Conservation (phyloP, 192 early-diverging fungal species). For the Backusella australiensis region DNA sequence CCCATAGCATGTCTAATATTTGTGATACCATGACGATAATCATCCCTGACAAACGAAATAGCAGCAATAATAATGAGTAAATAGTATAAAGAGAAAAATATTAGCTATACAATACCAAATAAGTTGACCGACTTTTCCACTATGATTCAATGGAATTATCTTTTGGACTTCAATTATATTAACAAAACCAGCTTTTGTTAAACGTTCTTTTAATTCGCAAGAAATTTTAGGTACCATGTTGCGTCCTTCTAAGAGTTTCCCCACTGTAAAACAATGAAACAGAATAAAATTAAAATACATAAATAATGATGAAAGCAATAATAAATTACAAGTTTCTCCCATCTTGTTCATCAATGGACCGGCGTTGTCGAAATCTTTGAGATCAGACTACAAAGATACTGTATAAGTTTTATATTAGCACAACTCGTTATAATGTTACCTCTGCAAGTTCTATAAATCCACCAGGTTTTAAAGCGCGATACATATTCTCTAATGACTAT, state of each 20-base stretch:
- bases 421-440: background rate
- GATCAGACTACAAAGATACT: background rate
- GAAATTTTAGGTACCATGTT: background rate
- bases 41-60: slow-evolving; percentile 4
- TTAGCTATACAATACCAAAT: background rate
- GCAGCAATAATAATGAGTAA: background rate
- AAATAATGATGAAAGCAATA: background rate
- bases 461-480: slow-evolving; percentile 29
- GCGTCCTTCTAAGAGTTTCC: background rate
- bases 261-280: background rate
- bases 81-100: background rate
- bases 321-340: background rate
- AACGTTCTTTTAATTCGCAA: background rate
- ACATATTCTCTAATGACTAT: slow-evolving; percentile 23
- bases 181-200: background rate
- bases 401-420: background rate
- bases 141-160: slow-evolving; percentile 8
- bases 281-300: background rate
- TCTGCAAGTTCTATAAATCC: slow-evolving; percentile 34
- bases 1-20: background rate
- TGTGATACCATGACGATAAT: slow-evolving; percentile 1
- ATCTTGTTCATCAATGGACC: background rate
- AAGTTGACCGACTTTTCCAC: slow-evolving; percentile 6
- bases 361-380: background rate
- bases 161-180: background rate